Evolutionary conservation across 768 basidiomycete species (phyloP).

Genomic region (Trametes punicea): DNA sequence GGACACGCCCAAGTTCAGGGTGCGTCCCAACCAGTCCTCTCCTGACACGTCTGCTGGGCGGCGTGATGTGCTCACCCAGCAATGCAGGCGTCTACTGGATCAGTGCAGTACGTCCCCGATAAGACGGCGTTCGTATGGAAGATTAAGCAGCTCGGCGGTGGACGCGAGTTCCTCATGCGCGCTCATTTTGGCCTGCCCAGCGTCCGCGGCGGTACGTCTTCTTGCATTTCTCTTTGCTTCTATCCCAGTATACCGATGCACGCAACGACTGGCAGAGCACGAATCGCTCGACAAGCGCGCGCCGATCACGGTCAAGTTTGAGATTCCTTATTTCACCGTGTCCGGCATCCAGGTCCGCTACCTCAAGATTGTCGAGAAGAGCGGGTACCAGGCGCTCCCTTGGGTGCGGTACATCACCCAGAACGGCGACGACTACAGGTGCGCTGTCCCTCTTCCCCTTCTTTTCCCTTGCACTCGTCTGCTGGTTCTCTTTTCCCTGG

Average conservation of each 20-base stretch:
- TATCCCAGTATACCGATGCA: background rate
- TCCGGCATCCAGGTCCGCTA: slow-evolving; percentile 97
- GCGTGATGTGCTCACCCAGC: background rate
- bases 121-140: slow-evolving; percentile 99
- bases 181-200: slow-evolving; percentile 97
- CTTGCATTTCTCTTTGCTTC: background rate
- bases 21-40: too few species aligned
- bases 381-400: slow-evolving; percentile 92
- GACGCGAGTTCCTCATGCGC: slow-evolving; percentile 95
- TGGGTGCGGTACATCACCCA: slow-evolving; percentile 96
- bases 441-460: slow-evolving; percentile 13
- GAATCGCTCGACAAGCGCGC: slow-evolving; percentile 80
- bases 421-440: slow-evolving; percentile 92
- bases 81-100: slow-evolving; percentile 86
- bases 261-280: slow-evolving; percentile 41
- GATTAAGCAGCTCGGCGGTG: slow-evolving; percentile 96
- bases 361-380: slow-evolving; percentile 98
- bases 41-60: too few species aligned
- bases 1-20: slow-evolving; percentile 95
- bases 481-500: too few species aligned
- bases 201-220: slow-evolving; percentile 84
- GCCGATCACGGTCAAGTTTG: slow-evolving; percentile 96
- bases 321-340: slow-evolving; percentile 98
- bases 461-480: too few species aligned
- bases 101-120: slow-evolving; percentile 95